Evolutionary conservation across 805 yeast genomes (phyloP).

Genomic region (Kodamaea kaohsiungensis): DNA sequence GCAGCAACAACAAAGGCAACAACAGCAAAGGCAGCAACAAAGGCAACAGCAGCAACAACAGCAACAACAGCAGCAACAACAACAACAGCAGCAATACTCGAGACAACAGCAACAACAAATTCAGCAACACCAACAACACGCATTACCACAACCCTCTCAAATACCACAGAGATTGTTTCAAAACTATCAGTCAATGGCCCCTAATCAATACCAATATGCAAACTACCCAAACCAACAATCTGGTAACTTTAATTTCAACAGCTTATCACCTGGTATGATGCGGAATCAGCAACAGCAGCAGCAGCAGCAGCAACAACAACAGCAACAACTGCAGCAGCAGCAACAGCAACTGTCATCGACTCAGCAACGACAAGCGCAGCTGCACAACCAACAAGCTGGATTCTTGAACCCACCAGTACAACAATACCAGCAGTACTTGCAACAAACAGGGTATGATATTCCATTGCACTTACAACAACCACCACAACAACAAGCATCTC

Average conservation of each 20-base stretch:
- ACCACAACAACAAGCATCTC: constrained; percentile 7
- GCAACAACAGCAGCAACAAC: constrained; percentile 11
- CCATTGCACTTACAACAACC: constrained; percentile 4
- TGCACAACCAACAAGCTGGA: background rate
- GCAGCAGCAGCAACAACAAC: constrained; percentile 13
- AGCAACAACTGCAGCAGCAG: constrained; percentile 1
- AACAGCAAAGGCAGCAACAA: constrained; percentile 7
- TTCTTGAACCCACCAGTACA: constrained; percentile 3
- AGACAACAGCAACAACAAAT: constrained; percentile 8
- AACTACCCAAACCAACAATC: constrained; percentile 12
- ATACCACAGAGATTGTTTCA: constrained; percentile 14
- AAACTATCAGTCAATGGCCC: constrained; percentile 15
- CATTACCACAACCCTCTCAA: constrained; percentile 9
- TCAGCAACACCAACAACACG: constrained; percentile 11
- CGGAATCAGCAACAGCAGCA: constrained; percentile 14
- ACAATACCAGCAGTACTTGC: constrained; percentile 8
- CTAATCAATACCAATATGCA: constrained; percentile 15
- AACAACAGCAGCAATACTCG: constrained; percentile 8
- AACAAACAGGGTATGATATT: constrained; percentile 8
- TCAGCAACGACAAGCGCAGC: constrained; percentile 15
- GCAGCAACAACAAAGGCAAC: constrained; percentile 10
- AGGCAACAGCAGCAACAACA: constrained; percentile 8
- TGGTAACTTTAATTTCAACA: constrained; percentile 8
- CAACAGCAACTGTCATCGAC: constrained; percentile 10
- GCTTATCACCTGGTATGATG: constrained; percentile 14